phyloP scores from a whole-genome alignment of 768 basidiomycete species.

The Lentinula sp. region DNA sequence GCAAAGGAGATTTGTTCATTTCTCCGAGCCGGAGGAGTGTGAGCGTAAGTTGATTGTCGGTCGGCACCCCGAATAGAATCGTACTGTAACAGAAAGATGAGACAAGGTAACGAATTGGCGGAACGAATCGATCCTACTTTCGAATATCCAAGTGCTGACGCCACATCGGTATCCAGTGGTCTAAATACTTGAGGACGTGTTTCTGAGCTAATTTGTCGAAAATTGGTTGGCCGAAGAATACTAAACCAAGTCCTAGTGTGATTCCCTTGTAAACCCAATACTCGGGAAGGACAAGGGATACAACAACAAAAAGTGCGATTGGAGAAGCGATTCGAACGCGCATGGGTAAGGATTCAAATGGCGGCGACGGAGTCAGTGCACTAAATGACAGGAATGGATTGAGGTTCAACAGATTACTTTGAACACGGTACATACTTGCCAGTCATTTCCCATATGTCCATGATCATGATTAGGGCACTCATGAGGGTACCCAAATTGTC shows the following conservation, averaged over 20 bases:
- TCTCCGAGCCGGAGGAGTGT: conserved; percentile 36
- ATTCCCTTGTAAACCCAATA: conserved; percentile 21
- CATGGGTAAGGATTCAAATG: conserved; percentile 22
- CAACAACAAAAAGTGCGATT: conserved; percentile 20
- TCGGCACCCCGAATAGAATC: conserved; percentile 33
- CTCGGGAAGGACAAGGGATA: conserved; percentile 22
- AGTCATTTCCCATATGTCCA: not conserved
- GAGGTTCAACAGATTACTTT: not conserved
- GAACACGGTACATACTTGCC: not conserved
- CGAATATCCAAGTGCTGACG: conserved; percentile 25
- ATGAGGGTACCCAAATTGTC: not conserved
- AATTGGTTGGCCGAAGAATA: conserved; percentile 35
- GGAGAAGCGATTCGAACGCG: conserved; percentile 24
- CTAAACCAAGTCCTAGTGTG: conserved; percentile 26
- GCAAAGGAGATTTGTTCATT: conserved; percentile 27
- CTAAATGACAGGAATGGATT: conserved; percentile 10
- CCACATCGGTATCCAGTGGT: conserved; percentile 29
- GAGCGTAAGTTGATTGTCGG: conserved; percentile 36
- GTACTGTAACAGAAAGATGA: conserved; percentile 15
- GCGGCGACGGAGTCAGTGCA: conserved; percentile 30
- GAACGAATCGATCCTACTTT: conserved; percentile 20
- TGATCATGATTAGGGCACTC: not conserved
- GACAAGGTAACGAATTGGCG: too few relatives aligned
- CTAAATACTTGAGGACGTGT: conserved; percentile 20
- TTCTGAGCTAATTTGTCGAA: conserved; percentile 14